Conservation (phyloP, 2,329 filamentous ascomycete species). For the Macrophomina phaseolina region DNA sequence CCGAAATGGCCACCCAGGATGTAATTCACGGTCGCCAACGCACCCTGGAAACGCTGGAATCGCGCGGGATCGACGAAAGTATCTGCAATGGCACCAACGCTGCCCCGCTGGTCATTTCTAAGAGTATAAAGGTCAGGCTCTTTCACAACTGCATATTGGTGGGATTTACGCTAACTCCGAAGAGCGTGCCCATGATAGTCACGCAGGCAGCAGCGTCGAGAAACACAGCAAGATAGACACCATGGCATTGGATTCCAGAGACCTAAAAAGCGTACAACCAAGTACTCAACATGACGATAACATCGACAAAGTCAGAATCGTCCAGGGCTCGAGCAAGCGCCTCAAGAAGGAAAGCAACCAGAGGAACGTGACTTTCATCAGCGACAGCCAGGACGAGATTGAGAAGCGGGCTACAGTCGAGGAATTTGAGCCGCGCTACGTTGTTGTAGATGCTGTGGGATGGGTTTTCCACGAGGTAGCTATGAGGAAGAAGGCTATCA, state of each 20-base stretch:
- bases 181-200: not conserved
- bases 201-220: not conserved
- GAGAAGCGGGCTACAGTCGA: not conserved
- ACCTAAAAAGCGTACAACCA: too few relatives aligned
- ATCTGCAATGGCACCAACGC: not conserved
- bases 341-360: not conserved
- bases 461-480: conserved; percentile 19
- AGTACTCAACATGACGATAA: too few relatives aligned
- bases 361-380: not conserved
- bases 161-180: not conserved
- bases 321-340: not conserved
- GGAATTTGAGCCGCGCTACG: conserved; percentile 10
- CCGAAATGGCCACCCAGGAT: not conserved
- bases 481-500: not conserved
- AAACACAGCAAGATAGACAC: not conserved
- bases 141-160: too few relatives aligned
- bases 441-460: conserved; percentile 9
- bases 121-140: not conserved
- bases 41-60: too few relatives aligned
- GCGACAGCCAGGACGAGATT: not conserved
- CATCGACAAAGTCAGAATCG: not conserved
- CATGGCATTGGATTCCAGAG: too few relatives aligned
- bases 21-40: too few relatives aligned
- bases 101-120: not conserved
- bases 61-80: not conserved